Percentiles rank a stretch among this genome's conserved stretches.
These are phyloP conservation scores for Colletotrichum sp. DNA, from an alignment of 2,329 filamentous ascomycete genomes.

Conservation along the genomic window DNA sequence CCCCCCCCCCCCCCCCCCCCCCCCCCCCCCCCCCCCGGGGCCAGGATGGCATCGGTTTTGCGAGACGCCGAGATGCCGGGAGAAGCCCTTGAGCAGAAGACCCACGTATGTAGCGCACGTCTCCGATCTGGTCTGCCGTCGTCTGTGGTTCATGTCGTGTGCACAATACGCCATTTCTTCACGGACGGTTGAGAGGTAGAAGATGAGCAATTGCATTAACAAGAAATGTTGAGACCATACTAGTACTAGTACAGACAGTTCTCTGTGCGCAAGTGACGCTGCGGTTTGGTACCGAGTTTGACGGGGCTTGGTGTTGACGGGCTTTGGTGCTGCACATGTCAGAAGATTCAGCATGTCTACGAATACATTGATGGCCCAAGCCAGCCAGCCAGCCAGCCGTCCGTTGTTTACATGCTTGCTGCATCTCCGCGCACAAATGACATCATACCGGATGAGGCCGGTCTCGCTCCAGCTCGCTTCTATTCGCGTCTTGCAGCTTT, in stretches of 20 bases:
- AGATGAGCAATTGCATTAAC: background rate
- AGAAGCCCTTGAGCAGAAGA: background rate
- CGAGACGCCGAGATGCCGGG: conserved; percentile 18
- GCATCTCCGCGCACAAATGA: background rate
- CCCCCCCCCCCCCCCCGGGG: too few species aligned
- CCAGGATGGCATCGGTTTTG: background rate
- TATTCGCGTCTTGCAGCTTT: background rate
- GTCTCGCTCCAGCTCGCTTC: background rate
- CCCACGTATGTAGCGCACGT: background rate
- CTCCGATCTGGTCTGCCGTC: background rate
- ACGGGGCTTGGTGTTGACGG: background rate
- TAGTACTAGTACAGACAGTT: background rate
- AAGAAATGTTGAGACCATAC: background rate
- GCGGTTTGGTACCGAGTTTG: background rate
- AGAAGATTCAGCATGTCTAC: background rate
- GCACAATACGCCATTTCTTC: background rate
- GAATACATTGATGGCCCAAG: background rate
- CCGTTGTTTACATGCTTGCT: background rate
- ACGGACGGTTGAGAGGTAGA: background rate
- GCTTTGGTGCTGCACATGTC: background rate
- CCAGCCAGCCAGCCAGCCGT: background rate
- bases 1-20: too few species aligned
- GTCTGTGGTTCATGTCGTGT: background rate
- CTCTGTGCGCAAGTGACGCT: background rate
- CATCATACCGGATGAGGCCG: conserved; percentile 5